These are phyloP conservation scores for Colletotrichum falcatum DNA, from an alignment of 2,329 filamentous ascomycete genomes.

Conservation along the genomic window DNA sequence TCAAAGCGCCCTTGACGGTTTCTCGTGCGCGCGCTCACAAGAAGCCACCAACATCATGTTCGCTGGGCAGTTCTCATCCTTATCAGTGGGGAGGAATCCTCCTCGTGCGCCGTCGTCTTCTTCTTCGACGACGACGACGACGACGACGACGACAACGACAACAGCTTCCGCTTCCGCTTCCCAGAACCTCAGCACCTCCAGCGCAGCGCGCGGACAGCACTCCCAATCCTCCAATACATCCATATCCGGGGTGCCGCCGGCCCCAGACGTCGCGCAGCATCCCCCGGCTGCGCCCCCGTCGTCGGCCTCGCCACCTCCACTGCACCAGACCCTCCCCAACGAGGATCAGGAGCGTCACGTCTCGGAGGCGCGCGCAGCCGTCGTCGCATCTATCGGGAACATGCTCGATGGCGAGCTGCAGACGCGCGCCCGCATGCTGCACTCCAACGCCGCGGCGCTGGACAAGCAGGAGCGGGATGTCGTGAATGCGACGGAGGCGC, in stretches of 20 bases:
- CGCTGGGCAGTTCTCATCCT: conserved; percentile 27
- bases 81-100: conserved; percentile 17
- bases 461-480: conserved; percentile 76
- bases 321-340: conserved; percentile 55
- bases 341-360: conserved; percentile 61
- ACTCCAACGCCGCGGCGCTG: conserved; percentile 75
- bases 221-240: conserved; percentile 36
- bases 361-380: conserved; percentile 67
- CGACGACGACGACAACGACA: conserved; percentile 17
- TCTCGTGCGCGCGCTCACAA: background rate
- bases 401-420: conserved; percentile 77
- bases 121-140: conserved; percentile 18
- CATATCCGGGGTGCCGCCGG: conserved; percentile 30
- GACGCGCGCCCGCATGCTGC: conserved; percentile 75
- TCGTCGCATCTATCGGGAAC: conserved; percentile 75
- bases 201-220: conserved; percentile 30
- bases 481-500: conserved; percentile 66
- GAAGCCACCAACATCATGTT: conserved; percentile 28
- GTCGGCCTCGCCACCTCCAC: conserved; percentile 4
- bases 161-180: background rate
- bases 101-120: conserved; percentile 23
- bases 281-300: conserved; percentile 3
- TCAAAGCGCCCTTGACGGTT: background rate
- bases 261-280: conserved; percentile 14
- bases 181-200: conserved; percentile 37